Evolutionary conservation across 208 protist species (phyloP).

Genomic region (Leptomonas seymouri): DNA sequence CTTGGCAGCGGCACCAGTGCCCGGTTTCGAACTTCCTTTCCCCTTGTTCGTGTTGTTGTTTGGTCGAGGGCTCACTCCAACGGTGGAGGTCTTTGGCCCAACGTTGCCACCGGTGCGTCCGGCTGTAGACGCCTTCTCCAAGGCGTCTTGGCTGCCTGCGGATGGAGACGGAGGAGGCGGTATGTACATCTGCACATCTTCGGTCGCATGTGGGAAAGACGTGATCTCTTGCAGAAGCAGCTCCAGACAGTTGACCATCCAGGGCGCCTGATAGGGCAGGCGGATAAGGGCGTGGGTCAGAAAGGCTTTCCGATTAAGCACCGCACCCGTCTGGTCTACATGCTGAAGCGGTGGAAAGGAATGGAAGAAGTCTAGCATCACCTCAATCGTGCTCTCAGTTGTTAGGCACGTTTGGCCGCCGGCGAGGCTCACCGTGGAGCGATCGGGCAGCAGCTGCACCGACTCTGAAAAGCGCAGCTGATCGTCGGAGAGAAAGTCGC

Average conservation of each 20-base stretch:
- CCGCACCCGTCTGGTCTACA: constrained; percentile 49
- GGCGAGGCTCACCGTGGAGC: constrained; percentile 27
- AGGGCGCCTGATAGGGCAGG: constrained; percentile 69
- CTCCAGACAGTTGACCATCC: constrained; percentile 45
- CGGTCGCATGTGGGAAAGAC: constrained; percentile 20
- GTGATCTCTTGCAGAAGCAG: constrained; percentile 47
- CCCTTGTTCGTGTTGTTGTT: not conserved
- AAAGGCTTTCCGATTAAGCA: constrained; percentile 36
- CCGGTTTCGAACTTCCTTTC: constrained; percentile 3
- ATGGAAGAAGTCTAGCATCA: constrained; percentile 68
- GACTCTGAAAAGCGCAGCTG: constrained; percentile 47
- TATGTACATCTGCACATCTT: constrained; percentile 43
- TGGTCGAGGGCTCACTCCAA: not conserved
- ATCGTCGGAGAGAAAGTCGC: constrained; percentile 48
- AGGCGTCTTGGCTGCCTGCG: constrained; percentile 1
- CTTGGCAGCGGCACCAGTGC: not conserved
- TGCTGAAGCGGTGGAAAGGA: constrained; percentile 60
- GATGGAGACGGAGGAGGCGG: constrained; percentile 29
- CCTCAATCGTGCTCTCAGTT: constrained; percentile 41
- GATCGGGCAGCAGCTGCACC: constrained; percentile 38
- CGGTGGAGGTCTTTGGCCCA: not conserved
- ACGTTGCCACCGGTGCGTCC: constrained; percentile 1
- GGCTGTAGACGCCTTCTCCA: constrained; percentile 12
- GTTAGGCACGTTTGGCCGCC: constrained; percentile 50
- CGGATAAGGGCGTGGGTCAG: constrained; percentile 68